Conservation (phyloP, 495 filamentous ascomycete genomes). For the Penicillium paxilli region DNA sequence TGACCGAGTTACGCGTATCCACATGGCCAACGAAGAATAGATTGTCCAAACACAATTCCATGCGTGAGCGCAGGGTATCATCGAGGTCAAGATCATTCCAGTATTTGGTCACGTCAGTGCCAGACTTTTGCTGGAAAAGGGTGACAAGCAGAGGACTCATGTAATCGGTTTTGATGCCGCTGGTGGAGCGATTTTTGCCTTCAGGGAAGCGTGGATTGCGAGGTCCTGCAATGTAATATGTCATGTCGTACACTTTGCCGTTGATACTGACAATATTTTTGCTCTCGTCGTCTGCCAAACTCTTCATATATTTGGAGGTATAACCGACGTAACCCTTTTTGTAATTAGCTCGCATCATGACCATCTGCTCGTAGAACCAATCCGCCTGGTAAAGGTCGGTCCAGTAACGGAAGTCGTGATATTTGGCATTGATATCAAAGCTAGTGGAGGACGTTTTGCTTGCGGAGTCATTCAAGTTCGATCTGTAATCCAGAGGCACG, state of each 20-base stretch:
- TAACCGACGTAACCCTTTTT: conserved; percentile 90
- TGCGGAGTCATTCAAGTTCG: conserved; percentile 67
- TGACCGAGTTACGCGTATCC: conserved; percentile 84
- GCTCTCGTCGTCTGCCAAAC: conserved; percentile 59
- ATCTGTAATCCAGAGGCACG: conserved; percentile 79
- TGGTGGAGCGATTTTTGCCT: conserved; percentile 45
- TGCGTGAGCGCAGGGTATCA: conserved; percentile 53
- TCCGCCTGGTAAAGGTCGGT: conserved; percentile 79
- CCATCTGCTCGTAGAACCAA: conserved; percentile 89
- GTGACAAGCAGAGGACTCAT: conserved; percentile 75
- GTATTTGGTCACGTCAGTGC: conserved; percentile 78
- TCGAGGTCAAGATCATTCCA: conserved; percentile 70
- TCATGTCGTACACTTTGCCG: conserved; percentile 85
- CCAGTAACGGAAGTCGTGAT: conserved; percentile 90
- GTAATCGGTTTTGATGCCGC: conserved; percentile 67
- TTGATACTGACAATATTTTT: conserved; percentile 77
- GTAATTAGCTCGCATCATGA: conserved; percentile 70
- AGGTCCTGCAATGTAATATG: conserved; percentile 77
- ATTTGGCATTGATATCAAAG: conserved; percentile 71
- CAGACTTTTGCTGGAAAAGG: conserved; percentile 74
- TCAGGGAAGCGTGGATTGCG: conserved; percentile 57
- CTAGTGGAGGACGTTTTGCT: conserved; percentile 61
- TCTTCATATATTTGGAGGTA: conserved; percentile 71
- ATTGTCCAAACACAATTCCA: conserved; percentile 88
- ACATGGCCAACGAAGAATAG: conserved; percentile 93